Base-by-base conservation (phyloP, 2,329 filamentous ascomycete genomes). In the Aspergillus terreus region DNA sequence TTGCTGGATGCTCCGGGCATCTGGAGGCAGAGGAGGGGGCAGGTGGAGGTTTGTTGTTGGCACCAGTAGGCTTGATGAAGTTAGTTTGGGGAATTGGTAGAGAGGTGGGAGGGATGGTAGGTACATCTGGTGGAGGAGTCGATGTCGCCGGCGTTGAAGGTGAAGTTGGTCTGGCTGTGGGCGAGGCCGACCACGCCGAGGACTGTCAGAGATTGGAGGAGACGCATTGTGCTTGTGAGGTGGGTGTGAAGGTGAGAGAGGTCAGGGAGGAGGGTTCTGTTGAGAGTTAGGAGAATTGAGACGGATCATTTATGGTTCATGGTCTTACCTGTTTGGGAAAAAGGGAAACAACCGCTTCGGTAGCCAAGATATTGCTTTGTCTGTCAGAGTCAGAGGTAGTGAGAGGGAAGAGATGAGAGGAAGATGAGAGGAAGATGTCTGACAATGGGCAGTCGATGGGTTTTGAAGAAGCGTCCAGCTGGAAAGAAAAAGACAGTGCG, bases 11-110 rank as follows among this genome's bases (percentile, higher is more conserved):
- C 63, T 43, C 66, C 69, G 14, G 63, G 60, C 17, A 72, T 52
- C 53, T 77, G 74, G 35, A 73, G 60, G 52, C 75, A 78, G 46
- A 78, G 65, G 40, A 78, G 65, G 5, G 74, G 75, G 49, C 75
- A 78, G 12, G 71, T 60, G 4, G 69, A 64, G 21, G 64, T 65
- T 54, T 78, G 75, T 35, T 67, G 63, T 36, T 58, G 50, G 57
- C 75, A 78, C 75, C 75, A 78, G 51, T 67, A 58, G 9, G 66
- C 72, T 76, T 56, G 57, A 30, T 11, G 27, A 9, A 11, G 27
- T 30, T 9, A 7, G 6, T 6, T 9, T 27, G 25, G 41, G 9
- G 27, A 19, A 19, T 46, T 7, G 44, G 38, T 33, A 2, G 19
- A 19, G 17, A 19, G 23, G 6, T 6, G 23, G 23, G 23, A 23